These are phyloP conservation scores for Ogataea corticis DNA, from an alignment of 805 yeast genomes.

Conservation along the genomic window DNA sequence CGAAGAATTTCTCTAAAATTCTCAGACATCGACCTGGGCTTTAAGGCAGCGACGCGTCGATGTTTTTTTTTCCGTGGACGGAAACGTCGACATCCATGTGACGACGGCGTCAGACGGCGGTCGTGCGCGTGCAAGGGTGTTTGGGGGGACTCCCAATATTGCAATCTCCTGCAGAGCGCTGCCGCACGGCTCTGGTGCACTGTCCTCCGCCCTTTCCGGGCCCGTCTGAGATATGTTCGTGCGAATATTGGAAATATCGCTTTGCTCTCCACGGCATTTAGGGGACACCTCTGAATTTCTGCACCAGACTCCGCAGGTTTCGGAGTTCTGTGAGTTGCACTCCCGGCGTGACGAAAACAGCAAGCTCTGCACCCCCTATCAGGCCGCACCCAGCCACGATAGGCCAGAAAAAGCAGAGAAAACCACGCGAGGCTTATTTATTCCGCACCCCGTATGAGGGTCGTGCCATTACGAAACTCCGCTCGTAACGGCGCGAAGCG, in stretches of 20 bases:
- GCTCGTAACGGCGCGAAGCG: slow-evolving; percentile 4
- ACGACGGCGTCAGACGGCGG: too few species aligned
- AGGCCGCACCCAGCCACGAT: neutral
- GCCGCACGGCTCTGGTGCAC: too few species aligned
- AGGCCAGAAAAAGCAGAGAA: neutral
- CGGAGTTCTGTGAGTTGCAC: slow-evolving; percentile 4
- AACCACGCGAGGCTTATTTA: neutral
- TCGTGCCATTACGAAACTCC: slow-evolving; percentile 1
- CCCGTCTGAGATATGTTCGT: neutral
- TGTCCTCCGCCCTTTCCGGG: neutral
- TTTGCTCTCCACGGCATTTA: slow-evolving; percentile 1
- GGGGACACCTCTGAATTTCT: neutral
- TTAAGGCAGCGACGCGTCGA: too few species aligned
- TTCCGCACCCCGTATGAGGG: slow-evolving; percentile 1
- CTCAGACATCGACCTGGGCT: too few species aligned
- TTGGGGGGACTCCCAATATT: too few species aligned
- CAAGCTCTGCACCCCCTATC: slow-evolving; percentile 2
- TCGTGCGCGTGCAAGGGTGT: too few species aligned
- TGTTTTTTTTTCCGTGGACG: too few species aligned
- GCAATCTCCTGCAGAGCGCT: too few species aligned
- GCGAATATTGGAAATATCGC: slow-evolving; percentile 1
- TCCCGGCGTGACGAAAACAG: neutral
- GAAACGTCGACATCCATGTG: too few species aligned
- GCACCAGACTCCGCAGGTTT: slow-evolving; percentile 7
- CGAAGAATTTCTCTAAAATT: too few species aligned